Base-by-base conservation (phyloP, 2,329 filamentous ascomycete genomes). In the Colletotrichum cereale region DNA sequence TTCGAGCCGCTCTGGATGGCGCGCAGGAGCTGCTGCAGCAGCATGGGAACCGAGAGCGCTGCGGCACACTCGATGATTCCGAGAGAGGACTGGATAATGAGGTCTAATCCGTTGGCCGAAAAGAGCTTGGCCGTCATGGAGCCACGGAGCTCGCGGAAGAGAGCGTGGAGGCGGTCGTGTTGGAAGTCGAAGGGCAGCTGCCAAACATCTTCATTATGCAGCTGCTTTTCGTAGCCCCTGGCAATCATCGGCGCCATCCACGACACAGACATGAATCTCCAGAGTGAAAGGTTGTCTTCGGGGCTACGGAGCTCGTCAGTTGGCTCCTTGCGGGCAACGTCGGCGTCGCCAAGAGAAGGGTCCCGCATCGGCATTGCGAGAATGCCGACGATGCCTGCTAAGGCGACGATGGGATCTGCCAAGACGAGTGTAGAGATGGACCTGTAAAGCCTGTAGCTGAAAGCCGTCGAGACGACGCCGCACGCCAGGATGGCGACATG, bases 161-260 rank as follows among this genome's bases (percentile, higher is more conserved):
- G 87, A 53, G 90, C 86, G 78, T 97, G 93, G 0, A 97, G 85
- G 2, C 90, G 86, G 42, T 84, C 86, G 78, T 97, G 95, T 76
- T 97, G 94, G 73, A 96, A 97, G 64, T 96, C 92, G 75, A 90
- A 93, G 0, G 91, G 90, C 0, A 97, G 82, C 48, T 87, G 84
- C 95, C 95, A 97, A 2, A 97, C 92, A 78, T 97, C 94, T 47
- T 91, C 88, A 48, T 95, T 91, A 44, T 94, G 84, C 11, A 97
- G 84, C 75, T 94, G 91, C 50, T 90, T 85, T 38, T 84, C 83
- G 52, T 85, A 87, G 1, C 92, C 93, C 31, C 90, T 80, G 1
- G 84, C 82, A 16, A 97, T 94, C 8, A 97, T 82, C 0, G 94
- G 92, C 0, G 85, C 84, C 82, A 97, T 91, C 95, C 95, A 97